Conservation (phyloP, 2,329 filamentous ascomycete genomes). For the Ophiostoma populinum region DNA sequence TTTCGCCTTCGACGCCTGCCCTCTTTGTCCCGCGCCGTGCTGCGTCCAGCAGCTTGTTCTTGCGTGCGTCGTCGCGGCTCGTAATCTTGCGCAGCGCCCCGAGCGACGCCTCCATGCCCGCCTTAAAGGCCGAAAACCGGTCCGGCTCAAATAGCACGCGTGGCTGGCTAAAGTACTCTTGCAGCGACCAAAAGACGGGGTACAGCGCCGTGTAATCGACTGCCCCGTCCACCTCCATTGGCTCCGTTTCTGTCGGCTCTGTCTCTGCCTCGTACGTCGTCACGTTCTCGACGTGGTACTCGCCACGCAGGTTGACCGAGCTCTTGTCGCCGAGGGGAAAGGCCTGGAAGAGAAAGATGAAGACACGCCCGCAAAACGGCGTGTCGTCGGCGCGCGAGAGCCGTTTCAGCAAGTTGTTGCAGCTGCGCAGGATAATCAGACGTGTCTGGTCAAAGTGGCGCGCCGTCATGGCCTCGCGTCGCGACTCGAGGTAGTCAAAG, state of each 20-base stretch:
- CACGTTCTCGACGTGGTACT: constrained; percentile 90
- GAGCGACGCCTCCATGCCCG: constrained; percentile 51
- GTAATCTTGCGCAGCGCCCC: constrained; percentile 34
- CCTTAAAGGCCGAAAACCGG: constrained; percentile 67
- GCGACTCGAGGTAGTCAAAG: constrained; percentile 89
- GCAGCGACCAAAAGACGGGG: constrained; percentile 83
- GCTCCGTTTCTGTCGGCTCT: constrained; percentile 12
- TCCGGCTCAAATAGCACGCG: constrained; percentile 58
- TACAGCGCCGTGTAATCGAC: constrained; percentile 46
- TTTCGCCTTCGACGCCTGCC: constrained; percentile 24
- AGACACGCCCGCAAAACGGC: constrained; percentile 90
- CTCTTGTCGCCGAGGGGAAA: constrained; percentile 94
- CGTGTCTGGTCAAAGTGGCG: constrained; percentile 69
- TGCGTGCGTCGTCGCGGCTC: constrained; percentile 27
- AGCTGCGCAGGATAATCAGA: constrained; percentile 77
- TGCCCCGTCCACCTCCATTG: constrained; percentile 14
- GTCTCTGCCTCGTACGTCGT: constrained; percentile 57
- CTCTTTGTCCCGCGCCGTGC: constrained; percentile 31
- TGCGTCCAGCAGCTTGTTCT: constrained; percentile 39
- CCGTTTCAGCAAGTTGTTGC: constrained; percentile 85
- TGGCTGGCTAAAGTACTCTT: constrained; percentile 82
- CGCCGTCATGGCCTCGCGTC: constrained; percentile 72
- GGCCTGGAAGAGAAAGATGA: constrained; percentile 97
- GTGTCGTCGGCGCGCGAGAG: constrained; percentile 94
- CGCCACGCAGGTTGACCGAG: constrained; percentile 87